These are phyloP conservation scores for Annulohypoxylon bovei DNA, from an alignment of 495 filamentous ascomycete species.

Conservation along the genomic window DNA sequence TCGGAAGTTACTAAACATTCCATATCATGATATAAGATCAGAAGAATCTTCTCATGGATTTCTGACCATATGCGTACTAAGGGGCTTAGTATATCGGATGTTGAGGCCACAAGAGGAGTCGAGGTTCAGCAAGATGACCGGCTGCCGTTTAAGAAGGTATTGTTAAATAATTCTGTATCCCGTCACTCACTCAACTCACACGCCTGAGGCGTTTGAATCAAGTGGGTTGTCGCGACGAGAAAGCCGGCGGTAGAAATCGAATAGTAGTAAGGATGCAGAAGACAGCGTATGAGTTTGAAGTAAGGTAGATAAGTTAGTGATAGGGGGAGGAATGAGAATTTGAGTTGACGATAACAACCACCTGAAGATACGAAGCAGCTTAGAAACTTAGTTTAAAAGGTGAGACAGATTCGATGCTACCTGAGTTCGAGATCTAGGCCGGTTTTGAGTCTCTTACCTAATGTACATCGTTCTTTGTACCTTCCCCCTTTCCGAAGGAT, in stretches of 20 bases:
- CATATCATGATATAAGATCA: constrained; percentile 16
- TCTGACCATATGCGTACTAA: background rate
- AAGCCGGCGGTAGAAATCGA: constrained; percentile 3
- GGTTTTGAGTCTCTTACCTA: constrained; percentile 14
- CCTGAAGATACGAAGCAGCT: constrained; percentile 11
- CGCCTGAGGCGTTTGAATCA: background rate
- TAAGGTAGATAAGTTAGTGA: background rate
- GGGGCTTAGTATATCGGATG: constrained; percentile 1
- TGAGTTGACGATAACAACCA: constrained; percentile 16
- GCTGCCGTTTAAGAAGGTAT: background rate
- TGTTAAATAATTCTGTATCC: constrained; percentile 11
- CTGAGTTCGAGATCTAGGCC: constrained; percentile 8
- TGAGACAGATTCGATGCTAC: constrained; percentile 34
- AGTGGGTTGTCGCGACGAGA: background rate
- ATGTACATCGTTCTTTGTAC: constrained; percentile 12
- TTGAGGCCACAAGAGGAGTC: background rate
- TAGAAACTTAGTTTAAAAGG: constrained; percentile 37
- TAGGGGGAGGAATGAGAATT: constrained; percentile 14
- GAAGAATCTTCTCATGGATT: background rate
- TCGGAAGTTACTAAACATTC: constrained; percentile 10
- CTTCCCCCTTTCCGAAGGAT: constrained; percentile 16
- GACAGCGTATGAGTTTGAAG: background rate
- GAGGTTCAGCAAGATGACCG: constrained; percentile 14
- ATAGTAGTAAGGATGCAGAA: constrained; percentile 25
- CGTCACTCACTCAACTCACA: background rate